Evolutionary conservation across 257 asterid species (phyloP), one percentile per base, ranked within the genome.

Genomic region (Nicotiana knightiana): DNA sequence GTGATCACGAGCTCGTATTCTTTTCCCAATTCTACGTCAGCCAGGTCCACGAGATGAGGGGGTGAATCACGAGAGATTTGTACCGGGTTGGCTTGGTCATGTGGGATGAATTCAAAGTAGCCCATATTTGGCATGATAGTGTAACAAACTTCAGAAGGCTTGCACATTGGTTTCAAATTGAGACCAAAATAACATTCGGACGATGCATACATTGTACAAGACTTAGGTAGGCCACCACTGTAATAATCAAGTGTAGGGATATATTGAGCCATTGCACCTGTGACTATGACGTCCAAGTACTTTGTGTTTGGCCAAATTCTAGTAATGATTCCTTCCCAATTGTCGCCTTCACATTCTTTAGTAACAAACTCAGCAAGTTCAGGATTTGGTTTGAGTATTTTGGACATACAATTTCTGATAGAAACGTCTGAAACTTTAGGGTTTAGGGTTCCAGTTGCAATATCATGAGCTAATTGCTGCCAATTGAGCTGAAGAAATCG

Each of bases 71-170:
- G 86, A 4, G 86, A 82, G 28, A 82, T 30, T 21, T 35, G 46
- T 0, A 70, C 85, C 9, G 87, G 89, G 18, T 84, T 83, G 64
- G 18, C 71, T 11, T 85, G 83, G 67, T 88, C 92, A 55, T 90
- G 96, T 0, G 91, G 94, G 76, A 94, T 85, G 85, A 94, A 93
- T 87, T 94, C 98, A 76, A 94, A 94, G 80, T 93, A 94, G 12
- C 96, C 97, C 98, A 91, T 93, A 87, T 94, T 93, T 0, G 98
- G 97, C 97, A 94, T 93, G 87, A 94, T 91, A 55, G 97, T 91
- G 89, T 93, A 94, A 18, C 94, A 86, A 0, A 88, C 93, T 37
- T 93, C 90, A 0, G 88, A 83, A 0, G 98, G 98, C 37, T 86
- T 82, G 0, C 85, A 82, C 97, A 92, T 86, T 24, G 98, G 97